Conservation (phyloP, 805 yeast genomes). For the Pichia thaimueangensis region DNA sequence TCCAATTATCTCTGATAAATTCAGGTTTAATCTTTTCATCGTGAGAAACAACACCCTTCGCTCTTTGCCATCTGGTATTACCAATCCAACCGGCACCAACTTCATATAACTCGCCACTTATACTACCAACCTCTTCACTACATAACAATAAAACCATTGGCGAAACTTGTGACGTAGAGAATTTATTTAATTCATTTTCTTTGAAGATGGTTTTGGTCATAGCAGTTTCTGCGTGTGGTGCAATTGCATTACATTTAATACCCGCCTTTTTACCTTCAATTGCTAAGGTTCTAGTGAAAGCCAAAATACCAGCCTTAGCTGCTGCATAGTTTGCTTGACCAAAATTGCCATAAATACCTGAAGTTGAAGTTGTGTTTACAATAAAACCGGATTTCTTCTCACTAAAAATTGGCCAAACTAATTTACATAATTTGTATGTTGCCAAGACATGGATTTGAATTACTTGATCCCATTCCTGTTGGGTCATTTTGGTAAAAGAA, state of each 20-base stretch:
- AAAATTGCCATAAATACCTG: slow-evolving; percentile 95
- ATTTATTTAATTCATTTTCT: slow-evolving; percentile 72
- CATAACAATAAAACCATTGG: slow-evolving; percentile 78
- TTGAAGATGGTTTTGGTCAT: slow-evolving; percentile 89
- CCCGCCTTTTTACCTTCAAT: slow-evolving; percentile 79
- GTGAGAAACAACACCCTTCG: slow-evolving; percentile 71
- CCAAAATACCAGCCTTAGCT: slow-evolving; percentile 85
- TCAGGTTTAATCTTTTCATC: slow-evolving; percentile 52
- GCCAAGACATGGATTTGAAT: slow-evolving; percentile 78
- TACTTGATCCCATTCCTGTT: slow-evolving; percentile 77
- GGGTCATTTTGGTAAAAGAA: slow-evolving; percentile 79
- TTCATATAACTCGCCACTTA: slow-evolving; percentile 80
- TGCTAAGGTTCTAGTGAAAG: slow-evolving; percentile 80
- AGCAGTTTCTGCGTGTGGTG: slow-evolving; percentile 97
- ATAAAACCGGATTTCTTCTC: slow-evolving; percentile 77
- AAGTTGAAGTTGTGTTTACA: slow-evolving; percentile 87
- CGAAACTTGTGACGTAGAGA: slow-evolving; percentile 83
- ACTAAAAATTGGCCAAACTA: slow-evolving; percentile 87
- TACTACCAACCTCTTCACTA: slow-evolving; percentile 55
- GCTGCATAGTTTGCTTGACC: slow-evolving; percentile 96
- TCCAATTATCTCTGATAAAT: slow-evolving; percentile 62
- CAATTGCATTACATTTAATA: slow-evolving; percentile 75
- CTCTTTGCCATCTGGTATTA: slow-evolving; percentile 90
- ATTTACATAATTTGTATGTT: slow-evolving; percentile 72
- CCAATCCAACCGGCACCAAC: slow-evolving; percentile 97